phyloP scores from a whole-genome alignment of 805 yeast genomes.

The Saturnispora mendoncae region DNA sequence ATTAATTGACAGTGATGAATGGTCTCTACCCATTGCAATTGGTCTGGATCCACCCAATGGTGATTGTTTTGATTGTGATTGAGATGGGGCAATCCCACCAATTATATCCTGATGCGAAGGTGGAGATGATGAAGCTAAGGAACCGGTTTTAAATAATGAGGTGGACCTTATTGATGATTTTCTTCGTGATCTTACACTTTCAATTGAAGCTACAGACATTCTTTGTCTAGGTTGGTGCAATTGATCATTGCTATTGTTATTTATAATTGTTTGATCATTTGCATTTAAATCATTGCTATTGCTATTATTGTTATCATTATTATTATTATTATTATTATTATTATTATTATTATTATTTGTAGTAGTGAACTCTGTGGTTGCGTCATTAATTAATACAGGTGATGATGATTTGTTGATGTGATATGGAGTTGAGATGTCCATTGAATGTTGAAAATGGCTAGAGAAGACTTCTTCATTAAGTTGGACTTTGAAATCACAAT shows the following conservation, averaged over 20 bases:
- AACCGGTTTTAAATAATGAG: constrained; percentile 58
- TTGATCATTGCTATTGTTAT: too few relatives aligned
- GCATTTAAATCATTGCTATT: not conserved
- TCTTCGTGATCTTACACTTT: constrained; percentile 21
- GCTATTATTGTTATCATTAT: not conserved
- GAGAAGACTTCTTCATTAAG: constrained; percentile 46
- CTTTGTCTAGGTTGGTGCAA: constrained; percentile 13
- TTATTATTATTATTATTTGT: not conserved
- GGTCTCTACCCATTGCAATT: constrained; percentile 35
- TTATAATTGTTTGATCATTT: not conserved
- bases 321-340: not conserved
- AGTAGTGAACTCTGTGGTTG: not conserved
- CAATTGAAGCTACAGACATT: constrained; percentile 20
- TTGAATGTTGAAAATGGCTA: not conserved
- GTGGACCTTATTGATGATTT: constrained; percentile 32
- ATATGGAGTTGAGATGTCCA: not conserved
- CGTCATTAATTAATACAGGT: not conserved
- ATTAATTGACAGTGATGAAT: constrained; percentile 32
- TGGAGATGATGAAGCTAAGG: constrained; percentile 36
- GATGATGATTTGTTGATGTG: not conserved
- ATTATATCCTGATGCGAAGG: constrained; percentile 18
- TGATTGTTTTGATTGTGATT: constrained; percentile 10
- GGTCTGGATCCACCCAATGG: constrained; percentile 23
- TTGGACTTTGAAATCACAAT: constrained; percentile 56
- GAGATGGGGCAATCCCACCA: constrained; percentile 3